phyloP scores from a whole-genome alignment of 768 basidiomycete species.

The Suillus occidentalis region DNA sequence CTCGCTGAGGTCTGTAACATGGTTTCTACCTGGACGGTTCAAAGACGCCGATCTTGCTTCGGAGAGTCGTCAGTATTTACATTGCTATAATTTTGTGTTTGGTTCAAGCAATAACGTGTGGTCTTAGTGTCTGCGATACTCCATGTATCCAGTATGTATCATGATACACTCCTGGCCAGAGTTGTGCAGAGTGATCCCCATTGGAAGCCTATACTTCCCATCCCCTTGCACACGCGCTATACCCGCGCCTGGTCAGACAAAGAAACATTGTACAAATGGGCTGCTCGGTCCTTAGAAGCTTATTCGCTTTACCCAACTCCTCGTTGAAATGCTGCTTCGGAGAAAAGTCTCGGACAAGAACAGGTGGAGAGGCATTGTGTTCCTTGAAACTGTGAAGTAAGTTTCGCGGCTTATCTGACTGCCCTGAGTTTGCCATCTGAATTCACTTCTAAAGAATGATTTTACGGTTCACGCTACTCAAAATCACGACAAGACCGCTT shows the following conservation, averaged over 20 bases:
- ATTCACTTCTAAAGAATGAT: conserved; percentile 51
- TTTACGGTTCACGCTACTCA: conserved; percentile 72
- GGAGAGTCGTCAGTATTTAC: conserved; percentile 76
- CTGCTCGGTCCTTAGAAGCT: conserved; percentile 75
- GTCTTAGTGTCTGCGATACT: conserved; percentile 78
- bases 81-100: conserved; percentile 15
- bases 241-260: conserved; percentile 84
- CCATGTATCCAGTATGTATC: conserved; percentile 89
- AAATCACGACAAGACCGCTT: conserved; percentile 74
- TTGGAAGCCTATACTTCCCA: conserved; percentile 73
- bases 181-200: conserved; percentile 64
- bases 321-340: conserved; percentile 86
- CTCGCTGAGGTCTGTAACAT: conserved; percentile 84
- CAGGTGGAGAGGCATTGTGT: conserved; percentile 75
- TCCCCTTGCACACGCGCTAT: conserved; percentile 82
- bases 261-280: conserved; percentile 72
- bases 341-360: conserved; percentile 63
- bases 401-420: conserved; percentile 22
- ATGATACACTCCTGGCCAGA: conserved; percentile 85
- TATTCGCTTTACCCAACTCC: conserved; percentile 76
- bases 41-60: conserved; percentile 96
- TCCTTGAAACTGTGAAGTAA: conserved; percentile 85
- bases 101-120: conserved; percentile 16
- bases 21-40: conserved; percentile 95
- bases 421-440: conserved; percentile 4